Conservation (phyloP, 768 basidiomycete species). For the Mycena floridula region DNA sequence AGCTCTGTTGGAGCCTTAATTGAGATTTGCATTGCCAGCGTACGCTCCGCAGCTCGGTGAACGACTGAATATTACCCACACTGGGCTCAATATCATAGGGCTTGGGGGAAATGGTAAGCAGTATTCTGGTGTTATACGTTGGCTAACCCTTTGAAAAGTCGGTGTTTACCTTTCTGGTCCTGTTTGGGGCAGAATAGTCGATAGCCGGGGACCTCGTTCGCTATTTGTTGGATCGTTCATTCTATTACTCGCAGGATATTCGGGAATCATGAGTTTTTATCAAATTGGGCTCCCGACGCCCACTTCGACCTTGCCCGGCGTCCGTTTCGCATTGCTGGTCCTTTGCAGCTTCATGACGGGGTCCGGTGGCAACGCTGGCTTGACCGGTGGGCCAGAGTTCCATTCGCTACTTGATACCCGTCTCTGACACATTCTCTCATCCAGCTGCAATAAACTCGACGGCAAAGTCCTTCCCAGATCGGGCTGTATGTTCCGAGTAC, state of each 20-base stretch:
- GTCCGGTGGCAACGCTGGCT: conserved; percentile 48
- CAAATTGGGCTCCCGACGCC: conserved; percentile 18
- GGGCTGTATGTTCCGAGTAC: conserved; percentile 22
- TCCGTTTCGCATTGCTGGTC: conserved; percentile 33
- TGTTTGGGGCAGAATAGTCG: conserved; percentile 51
- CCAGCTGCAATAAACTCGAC: conserved; percentile 58
- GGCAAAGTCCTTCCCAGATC: conserved; percentile 54
- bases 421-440: no score
- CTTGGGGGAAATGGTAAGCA: conserved; percentile 42
- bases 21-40: conserved; percentile 27
- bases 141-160: conserved; percentile 23
- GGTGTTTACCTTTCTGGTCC: conserved; percentile 54
- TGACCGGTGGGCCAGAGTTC: conserved; percentile 38
- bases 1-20: background rate
- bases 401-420: no score
- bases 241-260: conserved; percentile 47
- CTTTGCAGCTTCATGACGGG: conserved; percentile 51
- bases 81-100: conserved; percentile 55
- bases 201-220: conserved; percentile 44
- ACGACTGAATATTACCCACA: conserved; percentile 49
- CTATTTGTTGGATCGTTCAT: conserved; percentile 41
- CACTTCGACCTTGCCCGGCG: conserved; percentile 14
- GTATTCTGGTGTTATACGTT: background rate
- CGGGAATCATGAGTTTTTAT: conserved; percentile 46
- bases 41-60: conserved; percentile 63